A percentile compares a stretch with the other conserved stretches of the same genome.
These are phyloP conservation scores for Cytidiella melzeri DNA, from an alignment of 768 basidiomycete genomes.

Conservation along the genomic window DNA sequence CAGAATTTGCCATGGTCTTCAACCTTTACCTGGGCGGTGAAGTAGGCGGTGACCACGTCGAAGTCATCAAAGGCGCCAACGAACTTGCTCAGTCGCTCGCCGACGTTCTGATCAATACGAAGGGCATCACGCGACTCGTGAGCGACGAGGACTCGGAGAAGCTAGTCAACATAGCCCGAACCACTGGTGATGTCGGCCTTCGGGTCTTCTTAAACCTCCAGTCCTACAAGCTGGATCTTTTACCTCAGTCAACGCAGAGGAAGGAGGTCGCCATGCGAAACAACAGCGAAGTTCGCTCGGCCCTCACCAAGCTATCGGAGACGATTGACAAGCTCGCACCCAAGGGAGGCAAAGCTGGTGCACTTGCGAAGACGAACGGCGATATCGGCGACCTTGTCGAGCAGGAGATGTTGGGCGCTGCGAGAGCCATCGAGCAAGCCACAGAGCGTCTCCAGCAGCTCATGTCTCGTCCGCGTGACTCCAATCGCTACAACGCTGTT, in stretches of 20 bases:
- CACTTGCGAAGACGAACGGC: slow-evolving; percentile 74
- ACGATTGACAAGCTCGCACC: slow-evolving; percentile 81
- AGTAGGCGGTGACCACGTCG: slow-evolving; percentile 88
- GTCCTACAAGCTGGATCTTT: slow-evolving; percentile 86
- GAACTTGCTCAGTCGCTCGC: slow-evolving; percentile 91
- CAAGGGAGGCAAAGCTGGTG: slow-evolving; percentile 67
- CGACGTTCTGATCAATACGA: slow-evolving; percentile 89
- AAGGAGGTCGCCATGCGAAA: slow-evolving; percentile 87
- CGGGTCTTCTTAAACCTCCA: slow-evolving; percentile 94
- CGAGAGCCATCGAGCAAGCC: slow-evolving; percentile 88
- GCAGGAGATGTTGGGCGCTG: slow-evolving; percentile 92
- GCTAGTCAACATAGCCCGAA: slow-evolving; percentile 78
- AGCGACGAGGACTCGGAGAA: slow-evolving; percentile 89
- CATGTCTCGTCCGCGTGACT: slow-evolving; percentile 86
- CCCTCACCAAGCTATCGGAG: slow-evolving; percentile 82
- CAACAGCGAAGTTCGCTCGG: slow-evolving; percentile 78
- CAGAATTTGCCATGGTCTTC: slow-evolving; percentile 92
- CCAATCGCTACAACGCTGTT: slow-evolving; percentile 79
- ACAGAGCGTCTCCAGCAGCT: slow-evolving; percentile 86
- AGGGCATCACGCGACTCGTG: slow-evolving; percentile 91
- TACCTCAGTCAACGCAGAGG: slow-evolving; percentile 59
- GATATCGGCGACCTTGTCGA: slow-evolving; percentile 96
- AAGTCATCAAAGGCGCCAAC: slow-evolving; percentile 96
- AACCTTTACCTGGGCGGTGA: slow-evolving; percentile 86
- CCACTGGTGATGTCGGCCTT: slow-evolving; percentile 81